Conservation (phyloP, 768 basidiomycete species). For the Mycena venus region DNA sequence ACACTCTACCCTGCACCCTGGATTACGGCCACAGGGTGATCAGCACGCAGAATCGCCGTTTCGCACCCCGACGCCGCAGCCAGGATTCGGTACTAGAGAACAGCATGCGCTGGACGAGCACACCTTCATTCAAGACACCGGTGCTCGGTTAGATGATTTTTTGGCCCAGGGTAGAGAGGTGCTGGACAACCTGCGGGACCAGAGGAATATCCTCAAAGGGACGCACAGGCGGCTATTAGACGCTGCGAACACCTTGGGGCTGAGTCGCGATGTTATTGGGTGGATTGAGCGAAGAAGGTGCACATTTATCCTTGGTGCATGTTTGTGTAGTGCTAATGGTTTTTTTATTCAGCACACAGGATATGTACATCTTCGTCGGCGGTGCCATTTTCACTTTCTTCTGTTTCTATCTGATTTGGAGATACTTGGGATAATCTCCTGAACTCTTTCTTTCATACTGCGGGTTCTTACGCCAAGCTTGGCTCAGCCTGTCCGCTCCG, state of each 20-base stretch:
- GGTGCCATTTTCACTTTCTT: conserved; percentile 92
- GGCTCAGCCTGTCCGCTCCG: neutral
- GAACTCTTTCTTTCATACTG: neutral
- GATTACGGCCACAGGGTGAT: conserved; percentile 62
- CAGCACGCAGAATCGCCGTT: conserved; percentile 88
- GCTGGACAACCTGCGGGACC: conserved; percentile 92
- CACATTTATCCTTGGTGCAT: conserved; percentile 39
- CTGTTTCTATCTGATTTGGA: conserved; percentile 95
- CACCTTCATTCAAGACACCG: conserved; percentile 87
- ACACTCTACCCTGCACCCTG: conserved; percentile 68
- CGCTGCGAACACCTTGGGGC: conserved; percentile 93
- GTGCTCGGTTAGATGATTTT: conserved; percentile 88
- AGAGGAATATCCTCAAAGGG: conserved; percentile 95
- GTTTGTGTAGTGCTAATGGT: conserved; percentile 10
- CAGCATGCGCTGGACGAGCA: conserved; percentile 90
- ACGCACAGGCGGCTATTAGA: conserved; percentile 89
- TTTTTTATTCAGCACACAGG: conserved; percentile 78
- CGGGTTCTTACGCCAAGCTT: neutral
- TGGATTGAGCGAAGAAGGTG: conserved; percentile 98
- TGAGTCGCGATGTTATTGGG: conserved; percentile 94
- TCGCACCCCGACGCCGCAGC: conserved; percentile 67
- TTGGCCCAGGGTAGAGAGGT: conserved; percentile 93
- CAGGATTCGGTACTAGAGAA: conserved; percentile 72
- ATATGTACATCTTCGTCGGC: conserved; percentile 92
- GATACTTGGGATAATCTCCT: conserved; percentile 76